Evolutionary conservation across 441 rosid genomes (phyloP).

Genomic region (Populus hybrid): DNA sequence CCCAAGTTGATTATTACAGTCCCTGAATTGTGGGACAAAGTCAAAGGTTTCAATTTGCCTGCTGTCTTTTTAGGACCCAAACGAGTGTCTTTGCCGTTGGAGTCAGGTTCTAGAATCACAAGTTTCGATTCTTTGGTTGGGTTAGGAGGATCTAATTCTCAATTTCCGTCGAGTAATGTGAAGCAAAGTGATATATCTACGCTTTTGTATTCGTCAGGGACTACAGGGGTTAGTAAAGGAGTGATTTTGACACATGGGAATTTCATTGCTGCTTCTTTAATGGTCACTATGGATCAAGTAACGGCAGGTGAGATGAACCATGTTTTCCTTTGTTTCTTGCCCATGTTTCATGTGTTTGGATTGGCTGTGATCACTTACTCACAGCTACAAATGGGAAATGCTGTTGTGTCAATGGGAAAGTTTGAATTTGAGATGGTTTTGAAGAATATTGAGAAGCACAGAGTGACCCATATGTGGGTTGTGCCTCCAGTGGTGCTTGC

Average conservation of each 20-base stretch:
- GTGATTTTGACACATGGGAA: constrained; percentile 70
- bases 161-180: constrained; percentile 36
- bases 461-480: constrained; percentile 61
- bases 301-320: constrained; percentile 38
- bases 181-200: constrained; percentile 58
- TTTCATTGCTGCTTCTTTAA: constrained; percentile 58
- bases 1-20: constrained; percentile 63
- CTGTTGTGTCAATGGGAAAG: constrained; percentile 54
- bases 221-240: constrained; percentile 83
- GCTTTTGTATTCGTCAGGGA: constrained; percentile 77
- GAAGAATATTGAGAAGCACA: constrained; percentile 47
- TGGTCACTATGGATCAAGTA: constrained; percentile 54
- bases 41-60: constrained; percentile 53
- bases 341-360: constrained; percentile 87
- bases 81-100: not conserved
- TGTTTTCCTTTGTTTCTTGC: constrained; percentile 56
- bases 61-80: constrained; percentile 42
- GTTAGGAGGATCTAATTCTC: constrained; percentile 33
- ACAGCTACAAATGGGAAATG: constrained; percentile 60
- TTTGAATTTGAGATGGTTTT: constrained; percentile 50
- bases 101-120: constrained; percentile 26
- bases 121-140: constrained; percentile 43
- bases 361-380: constrained; percentile 38
- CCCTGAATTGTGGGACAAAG: constrained; percentile 47
- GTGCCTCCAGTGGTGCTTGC: constrained; percentile 81